phyloP scores from a whole-genome alignment of 306 rosid species.

The Senna siamea region DNA sequence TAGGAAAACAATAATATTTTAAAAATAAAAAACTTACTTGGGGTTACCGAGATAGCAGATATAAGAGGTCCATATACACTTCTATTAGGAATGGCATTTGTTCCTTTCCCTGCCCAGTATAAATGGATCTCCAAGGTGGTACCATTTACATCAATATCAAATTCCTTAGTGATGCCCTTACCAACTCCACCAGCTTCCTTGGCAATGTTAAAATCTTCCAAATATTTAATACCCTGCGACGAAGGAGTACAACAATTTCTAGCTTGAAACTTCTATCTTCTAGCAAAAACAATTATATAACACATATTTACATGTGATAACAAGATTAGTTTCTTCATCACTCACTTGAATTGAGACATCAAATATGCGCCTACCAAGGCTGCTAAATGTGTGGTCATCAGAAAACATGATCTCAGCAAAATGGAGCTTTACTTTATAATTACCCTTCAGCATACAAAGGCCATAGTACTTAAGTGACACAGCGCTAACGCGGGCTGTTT shows the following conservation, averaged over 20 bases:
- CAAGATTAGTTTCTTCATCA: too few relatives aligned
- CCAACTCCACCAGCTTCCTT: conserved; percentile 71
- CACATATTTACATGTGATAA: too few relatives aligned
- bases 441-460: conserved; percentile 64
- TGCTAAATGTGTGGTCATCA: conserved; percentile 44
- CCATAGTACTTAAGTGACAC: conserved; percentile 74
- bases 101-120: conserved; percentile 89
- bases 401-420: conserved; percentile 73
- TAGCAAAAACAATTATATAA: neutral
- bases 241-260: neutral
- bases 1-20: neutral
- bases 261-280: conserved; percentile 17
- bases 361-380: conserved; percentile 67
- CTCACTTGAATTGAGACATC: conserved; percentile 85
- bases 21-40: conserved; percentile 55
- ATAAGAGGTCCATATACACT: conserved; percentile 87
- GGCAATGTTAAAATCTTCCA: conserved; percentile 59
- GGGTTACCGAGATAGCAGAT: conserved; percentile 73
- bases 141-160: conserved; percentile 51
- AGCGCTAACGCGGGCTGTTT: conserved; percentile 67
- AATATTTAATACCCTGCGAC: conserved; percentile 53
- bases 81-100: conserved; percentile 67
- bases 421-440: conserved; percentile 74
- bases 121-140: conserved; percentile 72
- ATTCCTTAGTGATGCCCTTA: conserved; percentile 38